These are phyloP conservation scores for Irpex rosettiformis DNA, from an alignment of 1,284 basidiomycete species.

Conservation along the genomic window DNA sequence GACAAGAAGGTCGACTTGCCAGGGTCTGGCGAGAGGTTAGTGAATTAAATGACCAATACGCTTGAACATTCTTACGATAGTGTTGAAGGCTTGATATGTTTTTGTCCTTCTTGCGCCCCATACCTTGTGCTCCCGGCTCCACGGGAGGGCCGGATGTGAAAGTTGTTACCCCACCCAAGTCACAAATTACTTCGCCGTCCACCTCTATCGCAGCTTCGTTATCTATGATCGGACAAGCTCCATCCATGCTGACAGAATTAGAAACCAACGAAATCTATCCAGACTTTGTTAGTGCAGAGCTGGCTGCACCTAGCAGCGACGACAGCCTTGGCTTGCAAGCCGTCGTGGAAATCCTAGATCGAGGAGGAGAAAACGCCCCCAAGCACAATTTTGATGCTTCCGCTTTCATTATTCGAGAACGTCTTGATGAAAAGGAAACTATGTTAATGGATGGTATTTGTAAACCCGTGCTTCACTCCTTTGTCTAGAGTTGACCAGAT, in stretches of 20 bases:
- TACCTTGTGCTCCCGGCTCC: conserved; percentile 26
- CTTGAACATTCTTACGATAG: conserved; percentile 10
- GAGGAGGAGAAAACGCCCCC: background rate
- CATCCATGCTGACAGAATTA: background rate
- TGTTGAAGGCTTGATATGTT: background rate
- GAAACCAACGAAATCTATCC: conserved; percentile 10
- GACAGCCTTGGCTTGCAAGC: conserved; percentile 11
- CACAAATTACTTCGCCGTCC: conserved; percentile 28
- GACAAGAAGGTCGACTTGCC: conserved; percentile 21
- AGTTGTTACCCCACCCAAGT: conserved; percentile 27
- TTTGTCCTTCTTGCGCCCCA: conserved; percentile 24
- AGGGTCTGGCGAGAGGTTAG: conserved; percentile 20
- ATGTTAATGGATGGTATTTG: conserved; percentile 50
- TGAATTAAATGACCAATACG: background rate
- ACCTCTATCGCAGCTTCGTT: conserved; percentile 23
- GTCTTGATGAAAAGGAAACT: conserved; percentile 46
- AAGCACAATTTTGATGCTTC: conserved; percentile 22
- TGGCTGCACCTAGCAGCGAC: conserved; percentile 3
- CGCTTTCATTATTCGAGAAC: conserved; percentile 48
- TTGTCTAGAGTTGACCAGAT: background rate
- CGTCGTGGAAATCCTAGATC: conserved; percentile 3
- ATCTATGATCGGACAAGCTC: conserved; percentile 38
- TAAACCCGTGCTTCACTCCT: background rate
- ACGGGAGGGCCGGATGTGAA: background rate
- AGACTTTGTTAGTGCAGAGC: background rate